Evolutionary conservation across 768 basidiomycete species (phyloP).

Genomic region (Pisolithus tinctorius): DNA sequence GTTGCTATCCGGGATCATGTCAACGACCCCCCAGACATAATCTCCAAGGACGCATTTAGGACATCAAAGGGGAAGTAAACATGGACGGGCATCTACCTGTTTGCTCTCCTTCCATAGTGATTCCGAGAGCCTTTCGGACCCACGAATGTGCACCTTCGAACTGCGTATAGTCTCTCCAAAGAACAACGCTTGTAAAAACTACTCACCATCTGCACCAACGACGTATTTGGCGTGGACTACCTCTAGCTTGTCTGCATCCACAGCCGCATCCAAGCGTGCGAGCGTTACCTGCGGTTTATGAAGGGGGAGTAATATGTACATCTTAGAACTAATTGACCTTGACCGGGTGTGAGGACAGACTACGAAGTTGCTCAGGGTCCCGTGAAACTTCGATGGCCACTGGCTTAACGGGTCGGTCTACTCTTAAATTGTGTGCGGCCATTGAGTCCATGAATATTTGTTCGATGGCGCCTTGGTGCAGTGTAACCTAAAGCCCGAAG

Average conservation of each 20-base stretch:
- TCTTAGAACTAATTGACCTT: constrained; percentile 14
- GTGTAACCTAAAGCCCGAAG: constrained; percentile 19
- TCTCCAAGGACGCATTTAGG: constrained; percentile 26
- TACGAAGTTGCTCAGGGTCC: constrained; percentile 32
- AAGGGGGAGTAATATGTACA: not conserved
- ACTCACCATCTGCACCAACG: constrained; percentile 30
- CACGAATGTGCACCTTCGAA: constrained; percentile 37
- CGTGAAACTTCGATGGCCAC: constrained; percentile 26
- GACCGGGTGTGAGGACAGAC: constrained; percentile 23
- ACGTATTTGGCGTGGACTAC: constrained; percentile 29
- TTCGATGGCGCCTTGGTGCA: constrained; percentile 39
- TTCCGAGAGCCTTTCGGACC: constrained; percentile 38
- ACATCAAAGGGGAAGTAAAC: not conserved
- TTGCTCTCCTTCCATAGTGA: constrained; percentile 43
- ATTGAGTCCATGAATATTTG: constrained; percentile 37
- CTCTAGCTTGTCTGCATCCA: constrained; percentile 26
- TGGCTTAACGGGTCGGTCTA: constrained; percentile 32
- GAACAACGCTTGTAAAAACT: not conserved
- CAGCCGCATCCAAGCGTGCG: constrained; percentile 17
- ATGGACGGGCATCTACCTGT: constrained; percentile 26
- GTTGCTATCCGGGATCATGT: constrained; percentile 61
- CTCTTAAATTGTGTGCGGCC: constrained; percentile 19
- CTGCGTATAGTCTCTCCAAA: not conserved
- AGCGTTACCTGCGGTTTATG: constrained; percentile 16
- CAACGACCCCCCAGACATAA: constrained; percentile 80